A percentile compares a stretch with the other conserved stretches of the same genome.
Conservation (phyloP, 2,329 filamentous ascomycete genomes). For the Aspergillus sergii region DNA sequence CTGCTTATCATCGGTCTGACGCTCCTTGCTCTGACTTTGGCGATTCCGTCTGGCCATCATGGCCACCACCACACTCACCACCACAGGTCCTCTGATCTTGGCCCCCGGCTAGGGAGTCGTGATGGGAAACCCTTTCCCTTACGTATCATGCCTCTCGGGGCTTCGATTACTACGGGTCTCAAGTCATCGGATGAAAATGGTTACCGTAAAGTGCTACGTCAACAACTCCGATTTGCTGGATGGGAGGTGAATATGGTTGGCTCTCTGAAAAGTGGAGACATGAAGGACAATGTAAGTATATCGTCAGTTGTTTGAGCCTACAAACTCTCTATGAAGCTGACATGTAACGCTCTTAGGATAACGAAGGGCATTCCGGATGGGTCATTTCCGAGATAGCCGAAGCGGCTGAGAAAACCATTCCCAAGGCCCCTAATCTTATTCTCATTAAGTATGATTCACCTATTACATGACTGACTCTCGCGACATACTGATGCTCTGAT, state of each 20-base stretch:
- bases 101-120: neutral
- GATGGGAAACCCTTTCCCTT: constrained; percentile 2
- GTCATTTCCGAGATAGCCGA: too few relatives aligned
- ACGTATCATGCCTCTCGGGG: constrained; percentile 16
- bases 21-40: neutral
- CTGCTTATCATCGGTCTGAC: neutral
- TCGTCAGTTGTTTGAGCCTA: too few relatives aligned
- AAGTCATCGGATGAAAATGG: constrained; percentile 13
- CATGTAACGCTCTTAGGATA: too few relatives aligned
- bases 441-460: too few relatives aligned
- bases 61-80: neutral
- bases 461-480: too few relatives aligned
- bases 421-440: too few relatives aligned
- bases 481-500: too few relatives aligned
- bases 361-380: too few relatives aligned
- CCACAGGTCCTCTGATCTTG: neutral
- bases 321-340: too few relatives aligned
- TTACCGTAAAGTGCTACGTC: constrained; percentile 10
- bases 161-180: constrained; percentile 13
- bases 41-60: neutral
- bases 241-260: constrained; percentile 20
- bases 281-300: too few relatives aligned
- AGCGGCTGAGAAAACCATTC: too few relatives aligned
- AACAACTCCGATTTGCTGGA: constrained; percentile 7
- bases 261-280: too few relatives aligned